phyloP scores from a whole-genome alignment of 2,329 filamentous ascomycete genomes.

The Aspergillus chevalieri region DNA sequence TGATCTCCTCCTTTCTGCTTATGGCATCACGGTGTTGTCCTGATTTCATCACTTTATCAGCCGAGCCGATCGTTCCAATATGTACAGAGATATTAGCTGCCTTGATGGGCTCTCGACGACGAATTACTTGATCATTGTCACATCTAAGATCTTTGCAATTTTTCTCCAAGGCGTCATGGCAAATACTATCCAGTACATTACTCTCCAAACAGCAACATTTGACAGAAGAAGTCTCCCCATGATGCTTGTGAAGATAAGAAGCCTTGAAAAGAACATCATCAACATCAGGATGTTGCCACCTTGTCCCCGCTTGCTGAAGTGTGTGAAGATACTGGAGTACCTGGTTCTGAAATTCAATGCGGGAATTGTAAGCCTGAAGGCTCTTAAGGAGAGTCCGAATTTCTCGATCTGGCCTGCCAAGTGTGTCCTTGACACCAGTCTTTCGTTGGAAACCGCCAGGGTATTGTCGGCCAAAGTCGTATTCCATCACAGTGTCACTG shows the following conservation, averaged over 20 bases:
- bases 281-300: no score
- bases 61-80: slow-evolving; percentile 1
- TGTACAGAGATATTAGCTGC: not conserved
- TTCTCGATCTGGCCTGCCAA: not conserved
- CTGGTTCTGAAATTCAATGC: no score
- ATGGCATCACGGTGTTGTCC: not conserved
- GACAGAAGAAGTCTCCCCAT: no score
- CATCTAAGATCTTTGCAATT: not conserved
- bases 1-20: not conserved
- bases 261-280: no score
- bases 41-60: slow-evolving; percentile 1
- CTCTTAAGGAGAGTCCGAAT: not conserved
- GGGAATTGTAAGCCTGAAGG: no score
- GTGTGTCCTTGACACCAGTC: slow-evolving; percentile 6
- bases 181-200: no score
- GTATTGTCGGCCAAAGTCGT: slow-evolving; percentile 14
- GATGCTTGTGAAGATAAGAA: no score
- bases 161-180: no score
- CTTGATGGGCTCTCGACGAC: not conserved
- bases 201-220: no score
- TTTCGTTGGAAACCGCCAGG: slow-evolving; percentile 2
- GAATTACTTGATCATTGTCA: not conserved
- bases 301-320: no score
- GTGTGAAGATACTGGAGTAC: no score
- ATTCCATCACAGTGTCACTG: slow-evolving; percentile 17